phyloP scores from a whole-genome alignment of 106 monocot genomes.

The Dendrobium nobile region DNA sequence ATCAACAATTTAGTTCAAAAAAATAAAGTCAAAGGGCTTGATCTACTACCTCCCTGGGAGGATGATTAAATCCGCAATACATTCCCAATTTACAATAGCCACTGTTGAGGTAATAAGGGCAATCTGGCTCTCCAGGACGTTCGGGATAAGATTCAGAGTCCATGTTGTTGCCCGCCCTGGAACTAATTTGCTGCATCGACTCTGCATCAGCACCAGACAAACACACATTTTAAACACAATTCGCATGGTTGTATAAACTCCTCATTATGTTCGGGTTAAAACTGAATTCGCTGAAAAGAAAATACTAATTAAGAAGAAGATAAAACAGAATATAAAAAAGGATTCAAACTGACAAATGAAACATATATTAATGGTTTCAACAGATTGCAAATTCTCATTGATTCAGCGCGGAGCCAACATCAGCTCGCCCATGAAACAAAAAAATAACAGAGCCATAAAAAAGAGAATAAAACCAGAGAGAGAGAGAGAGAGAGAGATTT shows the following conservation, averaged over 20 bases:
- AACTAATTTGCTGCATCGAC: constrained; percentile 31
- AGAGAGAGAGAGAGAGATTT: not conserved
- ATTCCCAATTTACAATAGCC: constrained; percentile 60
- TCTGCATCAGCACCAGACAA: not conserved
- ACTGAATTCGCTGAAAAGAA: not conserved
- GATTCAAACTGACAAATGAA: not conserved
- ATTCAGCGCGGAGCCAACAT: not conserved
- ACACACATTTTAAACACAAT: not conserved
- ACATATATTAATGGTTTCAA: not conserved
- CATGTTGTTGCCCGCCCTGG: constrained; percentile 24
- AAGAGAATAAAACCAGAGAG: not conserved
- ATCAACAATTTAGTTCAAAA: not conserved
- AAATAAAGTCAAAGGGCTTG: not conserved
- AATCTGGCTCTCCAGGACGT: constrained; percentile 52
- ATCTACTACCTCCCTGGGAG: constrained; percentile 48
- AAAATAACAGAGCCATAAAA: not conserved
- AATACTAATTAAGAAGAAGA: not conserved
- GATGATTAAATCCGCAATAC: constrained; percentile 61
- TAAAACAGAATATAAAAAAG: constrained; percentile 4
- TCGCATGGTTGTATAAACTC: not conserved
- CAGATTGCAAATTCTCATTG: not conserved
- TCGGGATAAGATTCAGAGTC: constrained; percentile 46
- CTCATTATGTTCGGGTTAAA: not conserved
- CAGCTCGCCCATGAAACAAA: not conserved
- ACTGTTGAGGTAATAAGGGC: constrained; percentile 55